Base-by-base conservation (phyloP, 2,329 filamentous ascomycete species). In the Fusarium sambucinum region DNA sequence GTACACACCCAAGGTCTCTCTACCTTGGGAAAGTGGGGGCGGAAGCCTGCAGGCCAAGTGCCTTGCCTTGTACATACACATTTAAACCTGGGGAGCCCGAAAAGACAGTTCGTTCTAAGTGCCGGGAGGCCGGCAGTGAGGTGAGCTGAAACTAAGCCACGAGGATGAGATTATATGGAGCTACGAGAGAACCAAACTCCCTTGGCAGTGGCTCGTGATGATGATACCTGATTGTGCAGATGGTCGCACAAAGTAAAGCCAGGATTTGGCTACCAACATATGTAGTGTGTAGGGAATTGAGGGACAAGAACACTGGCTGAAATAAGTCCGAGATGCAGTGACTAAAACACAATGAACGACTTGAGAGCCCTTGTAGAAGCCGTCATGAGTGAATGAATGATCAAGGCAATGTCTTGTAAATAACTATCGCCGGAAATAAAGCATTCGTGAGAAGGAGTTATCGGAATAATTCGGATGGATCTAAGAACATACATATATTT, bases 81-180 rank as follows among this genome's bases (percentile, higher is more conserved):
- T 52, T 48, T 65, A 53, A 29, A 42, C 12, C 30, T 51, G 51
- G 59, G 46, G 25, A 44, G 52, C 29, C 32, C 47, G 35, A 44
- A 53, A 59, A 56, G 17, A 37, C 33, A 23, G 50, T 19, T 42
- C 33, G 27, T 29, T 17, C 25, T 27, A 66, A 56, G 32, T 63
- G 50, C 61, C 50, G 50, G 48, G 30, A 37, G 23, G 27, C 48
- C 61, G 61, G 62, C 56, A 46, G 56, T 52, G 45, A 25, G 37
- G 56, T 52, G 45, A 25, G 37, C 38, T 61, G 59, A 46, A 54
- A 57, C 42, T 42, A 12, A 29, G 25, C n/a, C 32, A 46, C 29
- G 32, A 41, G 37, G 32, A 46, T 37, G 42, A 37, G 32, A 32
- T 25, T 38, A 33, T 17, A n/a, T 29, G 27, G 29, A 5, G 30